A percentile compares a stretch with the other conserved stretches of the same genome.
Conservation (phyloP, 768 basidiomycete genomes). For the Kwoniella newhampshirensis region DNA sequence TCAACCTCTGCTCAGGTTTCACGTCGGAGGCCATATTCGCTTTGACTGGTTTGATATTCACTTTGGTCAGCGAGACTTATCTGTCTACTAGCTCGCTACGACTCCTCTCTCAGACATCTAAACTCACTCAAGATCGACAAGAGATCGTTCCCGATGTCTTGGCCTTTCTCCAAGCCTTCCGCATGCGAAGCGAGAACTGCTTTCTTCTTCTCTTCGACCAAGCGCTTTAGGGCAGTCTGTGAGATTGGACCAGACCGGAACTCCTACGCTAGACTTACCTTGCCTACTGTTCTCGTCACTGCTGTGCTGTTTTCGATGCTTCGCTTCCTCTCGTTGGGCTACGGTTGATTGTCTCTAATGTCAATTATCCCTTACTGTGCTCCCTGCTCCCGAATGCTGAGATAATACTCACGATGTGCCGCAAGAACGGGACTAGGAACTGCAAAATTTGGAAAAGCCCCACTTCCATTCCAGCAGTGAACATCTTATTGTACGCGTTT, state of each 20-base stretch:
- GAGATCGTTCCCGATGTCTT: conserved; percentile 69
- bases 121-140: conserved; percentile 71
- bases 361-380: not conserved
- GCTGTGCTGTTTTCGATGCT: conserved; percentile 57
- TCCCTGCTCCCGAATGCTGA: not conserved
- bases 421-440: conserved; percentile 55
- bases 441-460: conserved; percentile 25
- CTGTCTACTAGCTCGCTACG: too few species aligned
- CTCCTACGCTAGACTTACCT: conserved; percentile 60
- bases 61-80: too few species aligned
- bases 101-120: too few species aligned
- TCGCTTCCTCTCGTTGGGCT: conserved; percentile 58
- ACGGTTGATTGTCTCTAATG: not conserved
- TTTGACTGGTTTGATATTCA: conserved; percentile 64
- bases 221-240: conserved; percentile 59
- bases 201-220: conserved; percentile 76
- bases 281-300: conserved; percentile 62
- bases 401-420: conserved; percentile 31
- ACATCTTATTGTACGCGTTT: conserved; percentile 58
- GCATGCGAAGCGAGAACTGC: conserved; percentile 56
- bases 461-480: conserved; percentile 26
- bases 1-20: conserved; percentile 64
- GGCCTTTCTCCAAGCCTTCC: conserved; percentile 55
- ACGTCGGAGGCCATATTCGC: conserved; percentile 67
- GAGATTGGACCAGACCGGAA: too few species aligned